Base-by-base conservation (phyloP, 192 early-diverging fungal species). In the Coemansia sp. region DNA sequence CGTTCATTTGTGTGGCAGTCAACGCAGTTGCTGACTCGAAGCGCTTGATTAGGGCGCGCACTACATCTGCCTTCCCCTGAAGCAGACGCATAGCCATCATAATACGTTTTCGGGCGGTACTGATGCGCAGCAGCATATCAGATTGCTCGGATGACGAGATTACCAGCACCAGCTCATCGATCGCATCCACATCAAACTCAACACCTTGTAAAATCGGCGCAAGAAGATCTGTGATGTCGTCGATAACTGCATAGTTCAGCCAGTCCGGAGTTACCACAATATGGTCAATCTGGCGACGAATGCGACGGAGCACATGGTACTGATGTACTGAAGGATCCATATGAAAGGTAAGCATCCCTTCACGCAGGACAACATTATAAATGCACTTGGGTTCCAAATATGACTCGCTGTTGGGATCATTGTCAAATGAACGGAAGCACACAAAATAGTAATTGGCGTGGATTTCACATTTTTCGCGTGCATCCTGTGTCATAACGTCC, bases 181-280 rank as follows among this genome's bases (percentile, higher is more conserved):
- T 95, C 0, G 88, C 84, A 60, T 96, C 94, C 3, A 98, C 97
- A 69, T 97, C 95, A 56, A 92, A 85, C 79, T 98, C 97, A 67
- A 98, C 90, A 9, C 86, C 73, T 41, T 87, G 85, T 54, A 97
- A 82, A 14, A 94, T 80, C 10, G 95, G 94, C 30, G 91, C 90
- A 67, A 97, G 94, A 22, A 87, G 84, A 69, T 98, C 97, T 5
- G 92, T 94, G 57, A 98, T 91, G 62, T 95, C 94, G 76, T 98
- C 96, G 64, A 98, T 85, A 14, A 98, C 69, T 0, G 94, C 94
- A 64, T 98, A 98, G 81, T 92, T 93, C 57, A 98, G 89, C 96
- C 96, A 98, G 74, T 98, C 95, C 1, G 93, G 89, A 19, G 91
- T 93, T 7, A 97, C 86, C 23, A 87, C 86, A 28, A 94, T 88